A percentile compares a stretch with the other conserved stretches of the same genome.
phyloP scores from a whole-genome alignment of 2,329 filamentous ascomycete species.

The Sclerotinia nivalis region DNA sequence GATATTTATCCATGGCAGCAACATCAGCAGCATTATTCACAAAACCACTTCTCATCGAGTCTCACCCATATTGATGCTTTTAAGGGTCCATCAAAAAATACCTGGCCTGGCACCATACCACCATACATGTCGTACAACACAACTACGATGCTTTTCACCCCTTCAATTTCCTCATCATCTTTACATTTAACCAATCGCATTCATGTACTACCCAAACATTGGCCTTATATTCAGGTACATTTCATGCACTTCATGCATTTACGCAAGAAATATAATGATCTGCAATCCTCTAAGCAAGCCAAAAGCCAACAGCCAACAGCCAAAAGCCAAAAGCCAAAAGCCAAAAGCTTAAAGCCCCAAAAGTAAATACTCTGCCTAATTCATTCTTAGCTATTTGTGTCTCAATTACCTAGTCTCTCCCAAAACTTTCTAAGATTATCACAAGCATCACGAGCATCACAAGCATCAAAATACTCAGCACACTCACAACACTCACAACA shows the following conservation, averaged over 20 bases:
- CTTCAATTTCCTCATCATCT: background rate
- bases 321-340: background rate
- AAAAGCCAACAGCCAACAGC: background rate
- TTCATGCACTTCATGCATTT: background rate
- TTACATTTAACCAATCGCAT: background rate
- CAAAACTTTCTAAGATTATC: constrained; percentile 4
- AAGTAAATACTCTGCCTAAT: background rate
- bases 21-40: background rate
- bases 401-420: background rate
- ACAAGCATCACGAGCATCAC: background rate
- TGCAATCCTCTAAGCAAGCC: background rate
- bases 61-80: background rate
- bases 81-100: background rate
- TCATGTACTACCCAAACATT: background rate
- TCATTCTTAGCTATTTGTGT: constrained; percentile 1
- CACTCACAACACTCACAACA: too few species aligned
- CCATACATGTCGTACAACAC: background rate
- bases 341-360: background rate
- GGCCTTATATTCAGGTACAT: background rate
- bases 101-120: background rate
- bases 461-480: too few species aligned
- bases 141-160: background rate
- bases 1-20: too few species aligned
- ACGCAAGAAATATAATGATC: background rate
- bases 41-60: background rate